These are phyloP conservation scores for Gossypium ekmanianum DNA, from an alignment of 345 rosid genomes.

Conservation along the genomic window DNA sequence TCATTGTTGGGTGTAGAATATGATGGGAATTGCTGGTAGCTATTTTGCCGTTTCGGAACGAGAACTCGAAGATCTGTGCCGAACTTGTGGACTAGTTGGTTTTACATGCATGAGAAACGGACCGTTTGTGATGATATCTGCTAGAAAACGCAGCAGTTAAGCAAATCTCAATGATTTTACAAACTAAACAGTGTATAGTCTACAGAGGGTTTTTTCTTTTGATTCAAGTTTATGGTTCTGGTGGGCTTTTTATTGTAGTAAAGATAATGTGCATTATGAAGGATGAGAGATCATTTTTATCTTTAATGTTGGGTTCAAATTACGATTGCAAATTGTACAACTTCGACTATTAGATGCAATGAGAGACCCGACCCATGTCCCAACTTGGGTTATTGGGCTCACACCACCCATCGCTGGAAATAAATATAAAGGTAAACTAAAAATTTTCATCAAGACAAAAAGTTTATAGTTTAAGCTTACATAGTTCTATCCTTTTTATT, in stretches of 20 bases:
- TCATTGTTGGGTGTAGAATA: conserved; percentile 30
- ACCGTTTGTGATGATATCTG: conserved; percentile 69
- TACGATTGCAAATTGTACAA: too few relatives aligned
- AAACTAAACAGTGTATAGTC: neutral
- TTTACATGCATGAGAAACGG: conserved; percentile 53
- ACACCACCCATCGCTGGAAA: too few relatives aligned
- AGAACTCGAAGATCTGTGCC: conserved; percentile 79
- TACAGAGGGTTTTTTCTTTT: neutral
- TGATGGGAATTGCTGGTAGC: conserved; percentile 45
- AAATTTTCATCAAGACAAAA: too few relatives aligned
- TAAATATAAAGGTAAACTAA: too few relatives aligned
- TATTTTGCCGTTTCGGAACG: conserved; percentile 51
- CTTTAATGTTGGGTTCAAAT: too few relatives aligned
- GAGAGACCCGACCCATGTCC: too few relatives aligned
- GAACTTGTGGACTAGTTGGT: conserved; percentile 66
- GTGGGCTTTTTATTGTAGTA: neutral
- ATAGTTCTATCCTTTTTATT: too few relatives aligned
- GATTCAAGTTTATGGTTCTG: neutral
- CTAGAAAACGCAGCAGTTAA: conserved; percentile 54
- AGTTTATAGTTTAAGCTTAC: too few relatives aligned
- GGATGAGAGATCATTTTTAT: too few relatives aligned
- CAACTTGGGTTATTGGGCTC: too few relatives aligned
- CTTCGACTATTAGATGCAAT: too few relatives aligned
- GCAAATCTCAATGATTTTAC: conserved; percentile 3
- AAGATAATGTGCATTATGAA: too few relatives aligned